Percentiles rank a stretch among this genome's conserved stretches.
Evolutionary conservation across 805 yeast species (phyloP).

Genomic region (Lachancea fermentati): DNA sequence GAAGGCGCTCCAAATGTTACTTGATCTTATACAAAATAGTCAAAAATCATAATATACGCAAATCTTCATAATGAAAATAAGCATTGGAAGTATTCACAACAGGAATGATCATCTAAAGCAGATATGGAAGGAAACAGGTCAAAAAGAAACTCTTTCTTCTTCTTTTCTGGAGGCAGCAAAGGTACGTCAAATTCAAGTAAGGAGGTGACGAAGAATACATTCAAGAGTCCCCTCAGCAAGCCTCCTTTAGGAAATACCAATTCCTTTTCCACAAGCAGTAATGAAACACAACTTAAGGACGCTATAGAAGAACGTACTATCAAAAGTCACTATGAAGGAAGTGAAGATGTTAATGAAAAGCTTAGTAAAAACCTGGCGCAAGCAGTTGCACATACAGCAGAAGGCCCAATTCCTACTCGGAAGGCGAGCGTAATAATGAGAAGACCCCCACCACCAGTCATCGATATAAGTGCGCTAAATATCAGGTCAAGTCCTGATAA

Average conservation of each 20-base stretch:
- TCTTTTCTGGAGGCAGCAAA: constrained; percentile 9
- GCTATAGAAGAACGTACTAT: too few relatives aligned
- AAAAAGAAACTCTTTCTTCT: constrained; percentile 12
- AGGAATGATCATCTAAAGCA: background rate
- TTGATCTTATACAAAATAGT: constrained; percentile 1
- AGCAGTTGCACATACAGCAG: too few relatives aligned
- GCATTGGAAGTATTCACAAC: background rate
- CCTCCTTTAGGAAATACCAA: constrained; percentile 6
- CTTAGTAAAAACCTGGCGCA: too few relatives aligned
- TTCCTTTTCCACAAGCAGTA: background rate
- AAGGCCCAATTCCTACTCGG: too few relatives aligned
- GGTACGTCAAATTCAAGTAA: background rate
- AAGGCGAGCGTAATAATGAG: constrained; percentile 3
- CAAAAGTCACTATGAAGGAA: too few relatives aligned
- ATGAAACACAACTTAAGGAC: too few relatives aligned
- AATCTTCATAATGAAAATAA: too few relatives aligned
- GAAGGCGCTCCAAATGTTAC: constrained; percentile 23
- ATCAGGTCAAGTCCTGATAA: background rate
- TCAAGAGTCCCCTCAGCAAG: constrained; percentile 3
- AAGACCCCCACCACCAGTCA: constrained; percentile 14
- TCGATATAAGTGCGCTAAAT: constrained; percentile 1
- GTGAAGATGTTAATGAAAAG: too few relatives aligned
- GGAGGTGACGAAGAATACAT: background rate
- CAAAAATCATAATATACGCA: background rate
- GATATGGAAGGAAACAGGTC: constrained; percentile 8